Conservation (phyloP, 352 stramenopile genomes). For the Pilasporangium apinafurcum region DNA sequence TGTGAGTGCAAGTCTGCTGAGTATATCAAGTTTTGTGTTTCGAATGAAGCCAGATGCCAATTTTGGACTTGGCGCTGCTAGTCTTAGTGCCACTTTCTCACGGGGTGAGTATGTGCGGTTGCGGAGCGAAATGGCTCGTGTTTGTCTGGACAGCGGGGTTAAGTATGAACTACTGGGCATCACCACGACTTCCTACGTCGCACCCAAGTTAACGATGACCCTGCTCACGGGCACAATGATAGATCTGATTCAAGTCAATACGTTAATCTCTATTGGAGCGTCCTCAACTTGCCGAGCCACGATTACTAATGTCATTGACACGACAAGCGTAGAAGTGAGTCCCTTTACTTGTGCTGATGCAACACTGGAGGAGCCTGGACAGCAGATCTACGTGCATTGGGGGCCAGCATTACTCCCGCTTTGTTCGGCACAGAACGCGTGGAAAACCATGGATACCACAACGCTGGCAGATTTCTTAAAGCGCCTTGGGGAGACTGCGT, state of each 20-base stretch:
- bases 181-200: constrained; percentile 21
- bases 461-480: constrained; percentile 18
- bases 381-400: constrained; percentile 46
- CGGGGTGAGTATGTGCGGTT: constrained; percentile 60
- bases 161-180: constrained; percentile 42
- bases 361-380: constrained; percentile 9
- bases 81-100: constrained; percentile 30
- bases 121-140: constrained; percentile 42
- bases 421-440: constrained; percentile 40
- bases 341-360: constrained; percentile 19
- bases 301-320: constrained; percentile 7
- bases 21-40: constrained; percentile 35
- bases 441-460: constrained; percentile 24
- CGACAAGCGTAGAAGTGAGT: constrained; percentile 19
- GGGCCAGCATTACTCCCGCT: constrained; percentile 64
- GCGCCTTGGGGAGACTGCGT: constrained; percentile 16
- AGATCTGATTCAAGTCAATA: constrained; percentile 19
- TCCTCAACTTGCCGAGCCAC: constrained; percentile 21
- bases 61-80: constrained; percentile 24
- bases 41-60: constrained; percentile 29
- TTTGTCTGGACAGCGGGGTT: constrained; percentile 57
- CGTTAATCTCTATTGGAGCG: constrained; percentile 32
- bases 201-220: constrained; percentile 31
- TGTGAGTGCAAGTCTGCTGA: constrained; percentile 24
- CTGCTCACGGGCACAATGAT: constrained; percentile 17